Conservation (phyloP, 2,329 filamentous ascomycete genomes). For the Monilinia aucupariae region DNA sequence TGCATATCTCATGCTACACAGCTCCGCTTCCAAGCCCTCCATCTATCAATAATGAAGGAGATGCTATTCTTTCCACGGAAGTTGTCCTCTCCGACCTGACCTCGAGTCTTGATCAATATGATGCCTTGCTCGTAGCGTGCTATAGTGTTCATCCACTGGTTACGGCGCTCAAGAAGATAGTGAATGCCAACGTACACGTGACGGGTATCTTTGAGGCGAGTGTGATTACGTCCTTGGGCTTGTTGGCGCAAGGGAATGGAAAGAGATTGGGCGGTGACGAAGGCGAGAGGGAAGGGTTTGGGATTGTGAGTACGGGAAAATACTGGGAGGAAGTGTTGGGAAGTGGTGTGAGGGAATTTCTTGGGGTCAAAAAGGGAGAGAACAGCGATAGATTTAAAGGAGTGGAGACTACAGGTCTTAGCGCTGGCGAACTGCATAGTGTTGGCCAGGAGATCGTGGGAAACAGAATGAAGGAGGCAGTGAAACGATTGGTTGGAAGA, state of each 20-base stretch:
- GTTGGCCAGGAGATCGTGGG: constrained; percentile 59
- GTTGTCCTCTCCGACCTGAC: constrained; percentile 55
- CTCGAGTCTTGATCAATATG: constrained; percentile 45
- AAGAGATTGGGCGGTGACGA: constrained; percentile 1
- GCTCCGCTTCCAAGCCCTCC: constrained; percentile 63
- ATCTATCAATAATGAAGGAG: constrained; percentile 72
- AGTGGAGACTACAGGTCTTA: constrained; percentile 75
- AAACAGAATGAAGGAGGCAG: constrained; percentile 62
- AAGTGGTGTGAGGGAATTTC: constrained; percentile 56
- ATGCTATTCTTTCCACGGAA: constrained; percentile 58
- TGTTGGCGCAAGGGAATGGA: constrained; percentile 37
- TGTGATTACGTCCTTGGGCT: constrained; percentile 44
- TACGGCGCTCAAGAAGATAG: constrained; percentile 44
- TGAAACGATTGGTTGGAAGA: constrained; percentile 55
- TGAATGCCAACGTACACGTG: constrained; percentile 47
- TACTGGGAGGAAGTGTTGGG: constrained; percentile 74
- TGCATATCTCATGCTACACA: constrained; percentile 26
- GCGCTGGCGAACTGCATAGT: constrained; percentile 72
- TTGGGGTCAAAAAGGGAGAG: constrained; percentile 44
- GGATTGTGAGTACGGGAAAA: constrained; percentile 81
- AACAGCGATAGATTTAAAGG: constrained; percentile 57
- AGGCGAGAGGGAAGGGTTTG: constrained; percentile 50
- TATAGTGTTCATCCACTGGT: constrained; percentile 83
- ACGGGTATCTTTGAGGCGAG: constrained; percentile 87
- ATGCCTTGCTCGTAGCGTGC: constrained; percentile 82